Conservation (phyloP, 352 stramenopile species). For the Stramenopiles sp. region DNA sequence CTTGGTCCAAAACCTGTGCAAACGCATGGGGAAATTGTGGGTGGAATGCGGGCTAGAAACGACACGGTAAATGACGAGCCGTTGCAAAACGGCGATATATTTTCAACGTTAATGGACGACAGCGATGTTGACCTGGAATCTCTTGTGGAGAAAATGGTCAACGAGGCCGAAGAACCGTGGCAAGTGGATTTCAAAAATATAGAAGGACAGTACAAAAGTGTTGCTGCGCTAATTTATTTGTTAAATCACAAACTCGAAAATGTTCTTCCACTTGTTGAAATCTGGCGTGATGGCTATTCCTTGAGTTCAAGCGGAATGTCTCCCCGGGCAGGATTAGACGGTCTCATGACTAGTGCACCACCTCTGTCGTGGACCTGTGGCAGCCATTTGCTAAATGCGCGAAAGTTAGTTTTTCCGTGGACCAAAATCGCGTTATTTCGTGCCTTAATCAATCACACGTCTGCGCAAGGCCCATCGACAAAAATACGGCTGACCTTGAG, state of each 20-base stretch:
- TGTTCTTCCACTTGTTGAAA: not conserved
- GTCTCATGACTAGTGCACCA: not conserved
- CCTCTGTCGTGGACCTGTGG: not conserved
- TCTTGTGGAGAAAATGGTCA: not conserved
- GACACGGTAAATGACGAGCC: not conserved
- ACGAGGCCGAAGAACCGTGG: not conserved
- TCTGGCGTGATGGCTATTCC: not conserved
- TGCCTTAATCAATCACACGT: not conserved
- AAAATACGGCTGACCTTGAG: not conserved
- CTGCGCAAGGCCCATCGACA: not conserved
- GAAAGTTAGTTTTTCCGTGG: not conserved
- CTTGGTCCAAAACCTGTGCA: not conserved
- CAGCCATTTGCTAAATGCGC: not conserved
- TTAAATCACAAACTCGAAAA: not conserved
- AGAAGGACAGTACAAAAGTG: not conserved
- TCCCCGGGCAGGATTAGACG: not conserved
- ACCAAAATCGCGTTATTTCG: not conserved
- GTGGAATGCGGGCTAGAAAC: not conserved
- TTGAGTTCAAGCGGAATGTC: not conserved
- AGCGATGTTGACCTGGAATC: not conserved
- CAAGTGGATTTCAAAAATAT: not conserved
- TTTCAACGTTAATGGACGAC: not conserved
- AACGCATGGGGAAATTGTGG: not conserved
- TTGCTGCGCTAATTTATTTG: not conserved
- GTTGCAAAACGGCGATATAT: not conserved